Evolutionary conservation across 2,329 filamentous ascomycete species (phyloP), one percentile per base, ranked within the genome.

Genomic region (Penicillium vulpinum): DNA sequence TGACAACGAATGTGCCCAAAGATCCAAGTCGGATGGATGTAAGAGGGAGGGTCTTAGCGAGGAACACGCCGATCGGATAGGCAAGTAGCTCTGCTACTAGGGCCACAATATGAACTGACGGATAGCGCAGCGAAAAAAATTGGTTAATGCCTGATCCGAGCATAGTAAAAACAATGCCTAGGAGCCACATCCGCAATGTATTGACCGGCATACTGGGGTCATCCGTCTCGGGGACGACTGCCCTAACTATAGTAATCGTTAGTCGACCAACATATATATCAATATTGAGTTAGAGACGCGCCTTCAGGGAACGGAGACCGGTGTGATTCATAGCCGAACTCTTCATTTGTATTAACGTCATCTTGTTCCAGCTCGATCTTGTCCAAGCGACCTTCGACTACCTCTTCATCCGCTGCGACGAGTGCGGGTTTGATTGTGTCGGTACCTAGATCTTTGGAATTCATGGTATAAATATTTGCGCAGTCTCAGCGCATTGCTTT

Each of bases 71-170:
- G 11, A 78, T 62, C 1, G 78, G 77, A 51, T 73, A 79, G 13
- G 77, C 77, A 16, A 80, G 61, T 26, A 80, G 65, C 62, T 80
- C 76, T 1, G 78, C 77, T 0, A 80, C 78, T 16, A 80, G 70
- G 0, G 76, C 75, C 6, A 78, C 76, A 45, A 80, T 80, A 51
- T 74, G 74, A 5, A 80, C 75, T 6, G 74, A 73, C 0, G 78
- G 78, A 56, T 79, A 79, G n/a, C 77, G 73, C 36, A 80, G 70
- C 5, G 73, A 73, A 67, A 80, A 80, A 64, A 80, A 80, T 51
- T 78, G 76, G 57, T 80, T 80, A 47, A 80, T 75, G 5, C 76
- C 78, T 7, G 78, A 74, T 6, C 77, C 78, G n/a, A 81, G 52
- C 10, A 79, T 75, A n/a, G 65, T 63, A 39, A 66, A 66, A 11